phyloP scores from a whole-genome alignment of 140 eudicot species.

The Ambrosia hybrid region DNA sequence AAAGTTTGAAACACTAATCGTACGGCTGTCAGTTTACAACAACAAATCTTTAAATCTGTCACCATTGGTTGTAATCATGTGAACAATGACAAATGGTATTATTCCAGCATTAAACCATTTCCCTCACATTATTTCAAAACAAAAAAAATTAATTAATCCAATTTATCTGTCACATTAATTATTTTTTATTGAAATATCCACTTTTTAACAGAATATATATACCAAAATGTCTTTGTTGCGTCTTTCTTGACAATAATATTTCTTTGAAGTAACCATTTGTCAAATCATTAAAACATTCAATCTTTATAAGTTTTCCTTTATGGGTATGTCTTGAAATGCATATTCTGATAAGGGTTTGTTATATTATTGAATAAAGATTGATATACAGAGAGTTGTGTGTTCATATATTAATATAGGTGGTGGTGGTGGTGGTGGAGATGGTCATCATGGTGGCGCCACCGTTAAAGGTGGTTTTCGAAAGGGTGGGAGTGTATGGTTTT shows the following conservation, averaged over 20 bases:
- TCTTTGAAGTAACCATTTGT: constrained; percentile 5
- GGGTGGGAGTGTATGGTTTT: too few species aligned
- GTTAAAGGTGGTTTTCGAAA: too few species aligned
- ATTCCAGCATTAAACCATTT: constrained; percentile 9
- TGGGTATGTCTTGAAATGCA: constrained; percentile 16
- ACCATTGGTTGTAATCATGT: constrained; percentile 14
- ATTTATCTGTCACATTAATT: neutral
- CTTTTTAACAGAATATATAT: too few species aligned
- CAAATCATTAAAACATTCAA: neutral
- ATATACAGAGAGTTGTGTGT: too few species aligned
- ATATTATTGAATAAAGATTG: neutral
- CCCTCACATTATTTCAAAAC: too few species aligned
- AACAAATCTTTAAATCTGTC: constrained; percentile 23
- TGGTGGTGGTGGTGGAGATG: constrained; percentile 29
- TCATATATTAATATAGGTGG: too few species aligned
- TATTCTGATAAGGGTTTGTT: neutral
- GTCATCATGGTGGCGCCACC: too few species aligned
- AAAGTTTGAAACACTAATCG: constrained; percentile 16
- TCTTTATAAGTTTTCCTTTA: neutral
- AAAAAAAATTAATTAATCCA: neutral
- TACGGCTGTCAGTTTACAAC: constrained; percentile 20
- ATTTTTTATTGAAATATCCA: too few species aligned
- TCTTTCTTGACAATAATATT: neutral
- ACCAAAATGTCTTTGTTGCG: neutral
- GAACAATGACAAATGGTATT: constrained; percentile 13